Evolutionary conservation across 345 rosid genomes (phyloP).

Genomic region (Eutrema yunnanense): DNA sequence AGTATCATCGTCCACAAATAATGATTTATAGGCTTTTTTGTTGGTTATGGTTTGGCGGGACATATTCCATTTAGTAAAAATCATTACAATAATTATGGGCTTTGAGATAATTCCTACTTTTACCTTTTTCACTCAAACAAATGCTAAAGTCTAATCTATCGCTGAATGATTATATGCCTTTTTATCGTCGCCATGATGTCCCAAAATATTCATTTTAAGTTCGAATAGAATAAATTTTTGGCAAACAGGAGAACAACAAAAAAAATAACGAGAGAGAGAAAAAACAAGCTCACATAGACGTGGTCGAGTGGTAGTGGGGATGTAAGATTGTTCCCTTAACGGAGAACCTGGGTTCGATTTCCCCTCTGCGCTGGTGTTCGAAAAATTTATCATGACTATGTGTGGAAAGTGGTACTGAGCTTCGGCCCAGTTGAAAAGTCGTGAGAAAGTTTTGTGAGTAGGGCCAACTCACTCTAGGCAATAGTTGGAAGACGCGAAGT

Average conservation of each 20-base stretch:
- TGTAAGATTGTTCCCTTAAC: too few species aligned
- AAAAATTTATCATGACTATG: too few species aligned
- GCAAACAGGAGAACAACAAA: background rate
- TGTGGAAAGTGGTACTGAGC: too few species aligned
- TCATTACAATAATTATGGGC: conserved; percentile 13
- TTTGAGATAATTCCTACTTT: conserved; percentile 15
- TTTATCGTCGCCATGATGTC: background rate
- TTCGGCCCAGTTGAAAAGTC: too few species aligned
- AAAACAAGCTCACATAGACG: too few species aligned
- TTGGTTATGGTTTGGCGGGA: conserved; percentile 1
- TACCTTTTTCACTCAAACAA: conserved; percentile 27
- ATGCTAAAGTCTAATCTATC: conserved; percentile 21
- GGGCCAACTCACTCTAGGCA: too few species aligned
- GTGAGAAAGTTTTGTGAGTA: too few species aligned
- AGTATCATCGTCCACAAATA: background rate
- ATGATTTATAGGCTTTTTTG: background rate
- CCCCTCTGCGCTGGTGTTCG: too few species aligned
- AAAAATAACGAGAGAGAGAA: background rate
- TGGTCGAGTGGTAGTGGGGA: too few species aligned
- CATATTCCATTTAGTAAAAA: conserved; percentile 10
- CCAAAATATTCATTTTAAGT: background rate
- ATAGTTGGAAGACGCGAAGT: too few species aligned
- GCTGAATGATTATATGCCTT: conserved; percentile 18
- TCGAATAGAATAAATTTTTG: background rate
- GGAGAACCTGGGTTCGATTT: too few species aligned